Conservation (phyloP, 768 basidiomycete species). For the Mycena metata region DNA sequence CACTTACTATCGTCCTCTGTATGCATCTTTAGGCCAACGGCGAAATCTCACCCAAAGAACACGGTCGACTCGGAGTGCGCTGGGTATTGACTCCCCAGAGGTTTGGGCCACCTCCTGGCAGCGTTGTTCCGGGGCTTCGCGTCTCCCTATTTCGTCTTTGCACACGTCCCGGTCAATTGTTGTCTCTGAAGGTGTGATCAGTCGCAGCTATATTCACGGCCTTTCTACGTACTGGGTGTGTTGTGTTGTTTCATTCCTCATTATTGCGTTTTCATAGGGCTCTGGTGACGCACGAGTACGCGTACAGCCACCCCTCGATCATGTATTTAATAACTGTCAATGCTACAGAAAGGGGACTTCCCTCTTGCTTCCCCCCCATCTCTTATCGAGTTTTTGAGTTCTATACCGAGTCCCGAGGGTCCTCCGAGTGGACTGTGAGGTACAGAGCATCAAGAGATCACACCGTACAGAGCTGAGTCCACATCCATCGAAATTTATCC, state of each 20-base stretch:
- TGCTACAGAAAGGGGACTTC: slow-evolving; percentile 5
- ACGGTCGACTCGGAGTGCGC: slow-evolving; percentile 11
- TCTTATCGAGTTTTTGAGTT: too few species aligned
- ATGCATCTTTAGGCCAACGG: neutral
- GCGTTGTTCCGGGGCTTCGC: slow-evolving; percentile 2
- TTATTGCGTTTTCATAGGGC: neutral
- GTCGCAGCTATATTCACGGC: neutral
- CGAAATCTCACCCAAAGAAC: neutral
- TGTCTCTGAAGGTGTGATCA: neutral
- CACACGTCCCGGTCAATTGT: slow-evolving; percentile 1
- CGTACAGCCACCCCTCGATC: slow-evolving; percentile 13
- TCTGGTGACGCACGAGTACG: too few species aligned
- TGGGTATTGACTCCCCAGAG: slow-evolving; percentile 8
- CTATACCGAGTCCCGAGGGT: too few species aligned
- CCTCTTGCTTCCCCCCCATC: too few species aligned
- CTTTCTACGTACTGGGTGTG: neutral
- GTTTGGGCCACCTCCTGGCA: neutral
- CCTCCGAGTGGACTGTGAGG: too few species aligned
- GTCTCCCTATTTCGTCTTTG: slow-evolving; percentile 15
- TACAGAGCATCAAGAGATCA: too few species aligned
- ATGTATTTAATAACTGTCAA: neutral
- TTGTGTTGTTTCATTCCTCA: neutral
- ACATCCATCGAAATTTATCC: too few species aligned
- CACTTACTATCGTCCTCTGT: too few species aligned
- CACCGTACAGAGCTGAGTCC: too few species aligned